Evolutionary conservation across 441 rosid species (phyloP).

Genomic region (Erysimum cheiri): DNA sequence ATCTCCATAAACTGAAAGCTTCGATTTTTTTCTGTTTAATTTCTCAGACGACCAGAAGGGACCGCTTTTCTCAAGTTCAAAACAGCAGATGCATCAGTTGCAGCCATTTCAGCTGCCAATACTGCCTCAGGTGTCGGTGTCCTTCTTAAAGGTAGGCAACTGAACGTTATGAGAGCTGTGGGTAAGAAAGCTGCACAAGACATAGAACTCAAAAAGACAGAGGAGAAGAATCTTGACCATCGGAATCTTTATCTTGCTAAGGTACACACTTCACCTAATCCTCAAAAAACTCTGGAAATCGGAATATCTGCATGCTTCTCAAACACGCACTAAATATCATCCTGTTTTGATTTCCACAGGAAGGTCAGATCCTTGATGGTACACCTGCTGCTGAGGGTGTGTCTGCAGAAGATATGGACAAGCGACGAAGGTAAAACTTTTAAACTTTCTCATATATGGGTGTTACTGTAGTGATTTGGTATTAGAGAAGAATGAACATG

Average conservation of each 20-base stretch:
- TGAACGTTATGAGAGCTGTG: constrained; percentile 76
- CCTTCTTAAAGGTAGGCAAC: constrained; percentile 81
- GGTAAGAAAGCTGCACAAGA: constrained; percentile 81
- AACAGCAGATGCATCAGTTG: constrained; percentile 67
- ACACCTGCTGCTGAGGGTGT: constrained; percentile 92
- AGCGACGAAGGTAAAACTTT: constrained; percentile 58
- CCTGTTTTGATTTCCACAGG: constrained; percentile 53
- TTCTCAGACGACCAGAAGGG: constrained; percentile 87
- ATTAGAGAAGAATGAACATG: constrained; percentile 30
- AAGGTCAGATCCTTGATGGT: constrained; percentile 88
- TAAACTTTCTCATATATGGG: constrained; percentile 7
- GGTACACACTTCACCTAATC: constrained; percentile 48
- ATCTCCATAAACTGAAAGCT: constrained; percentile 9
- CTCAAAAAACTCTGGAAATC: constrained; percentile 20
- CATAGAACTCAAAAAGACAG: constrained; percentile 71
- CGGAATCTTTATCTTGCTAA: constrained; percentile 89
- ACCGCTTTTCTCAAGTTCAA: constrained; percentile 92
- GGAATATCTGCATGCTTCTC: neutral
- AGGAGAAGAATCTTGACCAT: constrained; percentile 73
- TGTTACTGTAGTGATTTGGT: constrained; percentile 18
- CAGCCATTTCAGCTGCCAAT: constrained; percentile 79
- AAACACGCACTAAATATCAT: constrained; percentile 6
- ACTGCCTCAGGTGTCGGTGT: constrained; percentile 71
- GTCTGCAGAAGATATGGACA: constrained; percentile 79
- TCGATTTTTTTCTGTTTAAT: constrained; percentile 26